Base-by-base conservation (phyloP, 495 filamentous ascomycete genomes). In the Penicillium tannophilum region DNA sequence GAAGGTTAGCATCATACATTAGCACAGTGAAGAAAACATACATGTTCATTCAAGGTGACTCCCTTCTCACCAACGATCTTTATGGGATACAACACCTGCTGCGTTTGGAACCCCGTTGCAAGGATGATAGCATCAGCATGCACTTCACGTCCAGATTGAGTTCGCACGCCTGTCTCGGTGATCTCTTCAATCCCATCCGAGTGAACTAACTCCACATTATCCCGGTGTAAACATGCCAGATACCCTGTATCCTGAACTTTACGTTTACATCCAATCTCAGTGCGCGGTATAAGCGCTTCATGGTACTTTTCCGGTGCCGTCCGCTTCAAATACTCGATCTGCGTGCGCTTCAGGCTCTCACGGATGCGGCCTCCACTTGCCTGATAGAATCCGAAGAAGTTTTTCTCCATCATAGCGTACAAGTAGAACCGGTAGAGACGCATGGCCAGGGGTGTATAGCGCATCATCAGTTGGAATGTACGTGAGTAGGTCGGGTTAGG, bases 191-290 rank as follows among this genome's bases (percentile, higher is more conserved):
- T 71, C 26, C 75, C 75, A 11, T 79, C 79, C 6, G 77, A 54
- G 9, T 69, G 71, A 9, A 82, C 73, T 26, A 86, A 67, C 33
- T 80, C 73, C 24, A 85, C 70, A 39, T 74, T 74, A 1, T 72
- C 63, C 28, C 76, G 68, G 44, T 80, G 71, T 28, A 85, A 67
- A 43, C 68, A 68, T 16, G 66, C 61, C 6, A 82, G 70, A 69
- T 83, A 84, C n/a, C 63, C 63, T 4, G 72, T 74, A 54, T 85
- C 82, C 54, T 77, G 74, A 44, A 86, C 71, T 23, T 75, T 62
- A 30, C 77, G 64, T 31, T 69, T 8, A 72, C 72, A 76, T 55
- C 82, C 68, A 7, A 52, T 52, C 26, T 44, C 55, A 1, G 24
- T 58, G 16, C 36, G 33, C 30, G 81, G 82, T 4, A 75, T 75